Evolutionary conservation across 257 asterid genomes (phyloP).

Genomic region (Nicotiana tomentosiformis): DNA sequence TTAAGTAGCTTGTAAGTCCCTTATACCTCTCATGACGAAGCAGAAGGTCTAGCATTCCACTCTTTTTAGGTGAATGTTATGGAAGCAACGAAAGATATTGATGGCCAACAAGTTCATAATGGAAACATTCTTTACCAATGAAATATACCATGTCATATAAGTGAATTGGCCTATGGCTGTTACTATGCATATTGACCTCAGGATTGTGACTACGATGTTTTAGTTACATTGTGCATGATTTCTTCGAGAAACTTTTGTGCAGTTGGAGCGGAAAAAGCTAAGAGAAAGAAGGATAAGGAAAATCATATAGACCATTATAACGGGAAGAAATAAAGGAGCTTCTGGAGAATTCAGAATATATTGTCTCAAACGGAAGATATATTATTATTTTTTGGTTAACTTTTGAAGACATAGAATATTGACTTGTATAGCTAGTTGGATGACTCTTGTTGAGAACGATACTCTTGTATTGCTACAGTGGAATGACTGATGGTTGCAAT

Average conservation of each 20-base stretch:
- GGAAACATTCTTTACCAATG: background rate
- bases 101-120: background rate
- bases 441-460: background rate
- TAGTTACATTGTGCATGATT: background rate
- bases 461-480: background rate
- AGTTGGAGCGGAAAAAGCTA: background rate
- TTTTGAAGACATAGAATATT: background rate
- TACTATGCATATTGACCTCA: background rate
- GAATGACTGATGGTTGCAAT: background rate
- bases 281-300: background rate
- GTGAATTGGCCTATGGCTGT: background rate
- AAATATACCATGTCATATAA: background rate
- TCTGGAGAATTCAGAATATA: constrained; percentile 3
- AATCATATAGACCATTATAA: background rate
- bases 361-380: background rate
- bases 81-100: background rate
- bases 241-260: background rate
- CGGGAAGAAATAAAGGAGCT: background rate
- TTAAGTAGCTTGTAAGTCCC: background rate
- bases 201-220: background rate
- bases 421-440: background rate
- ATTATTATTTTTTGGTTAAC: background rate
- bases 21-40: background rate
- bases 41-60: background rate
- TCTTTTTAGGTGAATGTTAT: background rate